Base-by-base conservation (phyloP, 495 filamentous ascomycete species). In the Oidiodendron maius region DNA sequence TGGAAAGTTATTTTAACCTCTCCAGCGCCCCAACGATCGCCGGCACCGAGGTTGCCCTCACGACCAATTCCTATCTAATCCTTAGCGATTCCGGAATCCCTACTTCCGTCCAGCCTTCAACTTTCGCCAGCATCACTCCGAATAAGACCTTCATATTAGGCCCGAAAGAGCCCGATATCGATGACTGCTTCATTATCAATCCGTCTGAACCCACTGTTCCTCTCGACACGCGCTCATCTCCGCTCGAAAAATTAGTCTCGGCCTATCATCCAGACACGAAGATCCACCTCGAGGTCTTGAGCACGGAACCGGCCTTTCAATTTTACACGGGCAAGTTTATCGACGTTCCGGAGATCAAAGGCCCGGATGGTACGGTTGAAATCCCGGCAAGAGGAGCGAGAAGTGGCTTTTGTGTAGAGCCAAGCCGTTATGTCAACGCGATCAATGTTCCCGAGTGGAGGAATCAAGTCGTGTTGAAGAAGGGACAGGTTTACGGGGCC, bases 261-360 rank as follows among this genome's bases (percentile, higher is more conserved):
- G 84, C 91, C 48, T 76, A 74, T 62, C 85, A 94, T 58, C 79
- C 86, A 4, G 70, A 68, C 4, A 80, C 82, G 16, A 78, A 79
- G 38, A 70, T 96, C 51, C 81, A 94, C 58, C 79, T 96, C 17
- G 86, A 95, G 55, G 82, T 94, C 8, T 67, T 79, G 56, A 90
- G 84, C 68, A 96, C 90, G 0, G 91, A 96, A 67, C 93, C 93
- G 1, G 89, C 91, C 0, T 96, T 95, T 76, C 91, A 96, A 64
- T 94, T 94, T 69, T 96, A 96, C 68, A 94, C 88, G 0, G 93
- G 90, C 38, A 84, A 87, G 57, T 81, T 79, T 56, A 87, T 93
- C 53, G 70, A 90, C 53, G 81, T 93, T n/a, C 84, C 82, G 8
- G 60, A 48, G 1, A 80, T 72, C 32, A 5, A 30, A 12, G 5